Evolutionary conservation across 2,329 filamentous ascomycete genomes (phyloP), one percentile per base, ranked within the genome.

Genomic region (Emmonsia crescens): DNA sequence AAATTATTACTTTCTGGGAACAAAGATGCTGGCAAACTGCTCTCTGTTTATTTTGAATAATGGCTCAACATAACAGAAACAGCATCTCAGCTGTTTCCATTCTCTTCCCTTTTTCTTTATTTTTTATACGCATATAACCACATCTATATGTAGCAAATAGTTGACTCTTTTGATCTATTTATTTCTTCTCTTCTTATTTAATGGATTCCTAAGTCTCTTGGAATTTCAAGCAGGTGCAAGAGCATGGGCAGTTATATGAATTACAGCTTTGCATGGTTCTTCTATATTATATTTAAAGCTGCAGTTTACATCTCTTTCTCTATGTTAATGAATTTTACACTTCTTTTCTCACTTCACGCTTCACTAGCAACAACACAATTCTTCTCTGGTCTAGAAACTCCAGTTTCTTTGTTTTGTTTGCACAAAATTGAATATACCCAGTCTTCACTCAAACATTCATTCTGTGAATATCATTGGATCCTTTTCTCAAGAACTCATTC

Each of bases 1-100:
- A 59, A 59, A 59, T 46, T 59, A 59, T 46, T 59, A 24, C 46
- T 59, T n/a, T 51, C 31, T 27, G 29, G 46, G 33, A 40, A 52
- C 31, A 59, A 59, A 59, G 42, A 59, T 59, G 21, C 12, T 42
- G 16, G 29, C 57, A 59, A 59, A 52, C 57, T 31, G 31, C n/a
- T n/a, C 57, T 51, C 46, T 21, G 27, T 36, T 46, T 33, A 36
- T n/a, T 46, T 10, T 44, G 40, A 33, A 46, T 29, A 40, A 33
- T 24, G 27, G 24, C 24, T 46, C 16, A 27, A 38, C 52, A 27
- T 40, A 24, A 56, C 21, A 48, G 56, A 42, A 46, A 33, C 24
- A 46, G 40, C 27, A 44, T 24, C 14, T 29, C 19, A 12, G 10
- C 38, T 29, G 56, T 46, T 46, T 44, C 56, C 16, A 48, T 40